Evolutionary conservation across 768 basidiomycete genomes (phyloP).

Genomic region (Sarcomyxa edulis): DNA sequence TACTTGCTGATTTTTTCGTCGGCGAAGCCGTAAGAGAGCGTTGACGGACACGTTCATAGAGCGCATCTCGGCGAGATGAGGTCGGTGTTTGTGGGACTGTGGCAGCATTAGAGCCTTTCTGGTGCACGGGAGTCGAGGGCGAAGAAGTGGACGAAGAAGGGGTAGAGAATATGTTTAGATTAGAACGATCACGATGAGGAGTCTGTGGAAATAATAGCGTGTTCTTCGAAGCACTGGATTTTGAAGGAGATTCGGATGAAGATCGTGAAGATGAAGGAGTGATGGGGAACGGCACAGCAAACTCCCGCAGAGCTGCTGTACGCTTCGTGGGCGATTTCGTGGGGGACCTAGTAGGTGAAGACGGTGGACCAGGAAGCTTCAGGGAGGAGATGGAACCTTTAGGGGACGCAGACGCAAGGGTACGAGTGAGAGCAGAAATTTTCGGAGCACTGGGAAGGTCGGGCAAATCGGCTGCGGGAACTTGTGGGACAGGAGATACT

Average conservation of each 20-base stretch:
- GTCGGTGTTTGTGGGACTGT: slow-evolving; percentile 67
- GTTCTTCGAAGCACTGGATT: slow-evolving; percentile 11
- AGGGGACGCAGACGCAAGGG: slow-evolving; percentile 70
- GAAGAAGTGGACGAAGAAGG: slow-evolving; percentile 31
- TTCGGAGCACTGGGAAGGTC: slow-evolving; percentile 45
- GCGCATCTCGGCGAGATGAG: slow-evolving; percentile 70
- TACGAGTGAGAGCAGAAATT: slow-evolving; percentile 63
- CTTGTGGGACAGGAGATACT: slow-evolving; percentile 37
- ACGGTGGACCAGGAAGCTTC: slow-evolving; percentile 32
- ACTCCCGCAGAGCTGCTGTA: slow-evolving; percentile 21
- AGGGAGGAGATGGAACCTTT: slow-evolving; percentile 44
- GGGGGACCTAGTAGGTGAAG: slow-evolving; percentile 32
- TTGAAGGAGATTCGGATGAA: slow-evolving; percentile 15
- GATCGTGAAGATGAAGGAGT: slow-evolving; percentile 33
- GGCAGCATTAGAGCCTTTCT: slow-evolving; percentile 45
- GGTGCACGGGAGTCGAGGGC: slow-evolving; percentile 65
- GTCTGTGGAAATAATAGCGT: slow-evolving; percentile 58
- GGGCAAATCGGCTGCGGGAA: slow-evolving; percentile 67
- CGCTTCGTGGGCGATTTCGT: slow-evolving; percentile 36
- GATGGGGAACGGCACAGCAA: slow-evolving; percentile 46
- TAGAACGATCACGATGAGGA: slow-evolving; percentile 45
- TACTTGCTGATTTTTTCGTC: slow-evolving; percentile 52
- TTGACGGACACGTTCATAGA: slow-evolving; percentile 77
- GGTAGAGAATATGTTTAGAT: slow-evolving; percentile 41
- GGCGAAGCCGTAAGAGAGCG: slow-evolving; percentile 66